These are phyloP conservation scores for Arabis alpina DNA, from an alignment of 345 rosid species.

Conservation along the genomic window DNA sequence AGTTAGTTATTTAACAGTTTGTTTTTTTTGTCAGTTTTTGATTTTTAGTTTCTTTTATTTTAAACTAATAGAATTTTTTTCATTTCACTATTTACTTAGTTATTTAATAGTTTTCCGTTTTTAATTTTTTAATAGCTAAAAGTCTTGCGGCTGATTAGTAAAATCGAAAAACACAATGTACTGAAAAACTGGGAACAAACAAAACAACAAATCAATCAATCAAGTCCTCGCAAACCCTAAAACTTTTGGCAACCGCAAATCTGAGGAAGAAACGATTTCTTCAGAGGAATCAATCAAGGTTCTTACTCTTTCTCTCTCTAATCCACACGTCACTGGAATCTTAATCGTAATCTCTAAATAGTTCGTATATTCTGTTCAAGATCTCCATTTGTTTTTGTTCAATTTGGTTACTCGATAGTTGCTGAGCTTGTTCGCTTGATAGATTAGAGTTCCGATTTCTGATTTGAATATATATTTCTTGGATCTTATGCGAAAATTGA, in stretches of 20 bases:
- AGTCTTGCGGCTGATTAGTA: neutral
- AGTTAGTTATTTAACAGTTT: too few species aligned
- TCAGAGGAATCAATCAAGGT: constrained; percentile 23
- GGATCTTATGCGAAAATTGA: constrained; percentile 7
- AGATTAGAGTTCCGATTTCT: neutral
- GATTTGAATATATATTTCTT: neutral
- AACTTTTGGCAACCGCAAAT: constrained; percentile 19
- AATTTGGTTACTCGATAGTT: neutral
- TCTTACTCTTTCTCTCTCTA: neutral
- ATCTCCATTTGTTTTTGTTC: neutral
- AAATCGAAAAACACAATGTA: neutral
- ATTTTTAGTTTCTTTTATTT: too few species aligned
- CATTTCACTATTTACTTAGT: too few species aligned
- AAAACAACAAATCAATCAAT: neutral
- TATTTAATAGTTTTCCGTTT: too few species aligned
- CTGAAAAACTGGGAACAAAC: neutral
- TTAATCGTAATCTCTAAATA: constrained; percentile 20
- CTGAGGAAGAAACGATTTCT: constrained; percentile 21
- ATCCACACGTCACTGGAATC: constrained; percentile 11
- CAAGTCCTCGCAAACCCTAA: constrained; percentile 38
- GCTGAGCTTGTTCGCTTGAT: constrained; percentile 14
- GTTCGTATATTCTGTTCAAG: neutral
- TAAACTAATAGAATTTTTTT: too few species aligned
- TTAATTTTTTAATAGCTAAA: neutral
- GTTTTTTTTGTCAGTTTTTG: too few species aligned